Base-by-base conservation (phyloP, 129 eudicot genomes). In the Tagetes erecta region DNA sequence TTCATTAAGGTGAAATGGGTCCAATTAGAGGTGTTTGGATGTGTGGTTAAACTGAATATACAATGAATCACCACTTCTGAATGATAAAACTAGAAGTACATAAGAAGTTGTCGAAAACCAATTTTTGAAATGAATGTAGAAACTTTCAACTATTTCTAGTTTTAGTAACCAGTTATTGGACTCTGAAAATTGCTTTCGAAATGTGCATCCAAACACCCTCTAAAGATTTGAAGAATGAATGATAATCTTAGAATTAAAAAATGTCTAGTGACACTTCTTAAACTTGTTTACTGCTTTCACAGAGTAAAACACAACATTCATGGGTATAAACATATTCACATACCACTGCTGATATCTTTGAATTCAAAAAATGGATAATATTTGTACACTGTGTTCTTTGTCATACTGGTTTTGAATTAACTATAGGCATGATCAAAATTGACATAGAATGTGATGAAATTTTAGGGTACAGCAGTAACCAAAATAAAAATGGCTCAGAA, bases 401-500 rank as follows among this genome's bases (percentile, higher is more conserved):
- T 71, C 49, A 4, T 38, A 9, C 39, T 71, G 52, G 65, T 52
- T 51, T 49, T 20, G 30, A 62, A 6, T 12, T 27, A 73, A 51
- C 6, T 20, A 34, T 55, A 39, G 5, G 33, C 33, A 6, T 74
- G 62, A 20, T 62, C 51, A 30, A 46, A 35, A 60, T 36, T 11
- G 63, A 74, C 34, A 46, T 14, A 63, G 37, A 64, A 50, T 46
- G 51, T 40, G 55, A 58, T 37, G 42, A 67, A 44, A 13, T 30
- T 50, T 36, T 73, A 95, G 99, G 99, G 99, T 50, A 95, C 99
- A 1, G 96, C 93, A 35, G 94, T 85, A 34, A 91, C 99, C 7
- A 95, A 95, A 68, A 82, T 95, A 57, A 91, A 95, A 76, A 86
- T 91, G 93, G 94, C 90, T 34, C 94, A 95, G 72, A 95, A 95